A percentile compares a stretch with the other conserved stretches of the same genome.
Evolutionary conservation across 768 basidiomycete genomes (phyloP).

Genomic region (Suillus cothurnatus): DNA sequence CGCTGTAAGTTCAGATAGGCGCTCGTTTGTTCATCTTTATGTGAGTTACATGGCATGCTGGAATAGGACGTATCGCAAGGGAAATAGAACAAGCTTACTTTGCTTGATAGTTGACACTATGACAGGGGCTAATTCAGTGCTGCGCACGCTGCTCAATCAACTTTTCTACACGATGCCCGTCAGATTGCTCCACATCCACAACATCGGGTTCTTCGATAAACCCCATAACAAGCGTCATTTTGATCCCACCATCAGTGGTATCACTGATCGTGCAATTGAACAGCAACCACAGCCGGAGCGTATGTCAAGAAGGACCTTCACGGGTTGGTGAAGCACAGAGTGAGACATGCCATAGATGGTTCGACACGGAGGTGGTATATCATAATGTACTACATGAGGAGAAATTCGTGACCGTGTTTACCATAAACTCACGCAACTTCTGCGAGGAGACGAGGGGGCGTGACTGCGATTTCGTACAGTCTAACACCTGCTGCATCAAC

Average conservation of each 20-base stretch:
- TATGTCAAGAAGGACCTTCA: neutral
- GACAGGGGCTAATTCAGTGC: neutral
- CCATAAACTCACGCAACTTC: conserved; percentile 1
- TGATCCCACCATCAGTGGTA: neutral
- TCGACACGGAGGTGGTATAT: neutral
- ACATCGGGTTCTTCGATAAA: conserved; percentile 3
- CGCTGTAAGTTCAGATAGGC: neutral
- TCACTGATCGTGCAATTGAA: conserved; percentile 1
- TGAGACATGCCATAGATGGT: conserved; percentile 8
- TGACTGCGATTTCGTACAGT: conserved; percentile 11
- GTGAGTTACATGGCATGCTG: neutral
- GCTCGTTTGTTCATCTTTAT: neutral
- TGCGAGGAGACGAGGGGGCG: conserved; percentile 1
- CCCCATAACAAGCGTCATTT: conserved; percentile 4
- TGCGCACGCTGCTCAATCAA: neutral
- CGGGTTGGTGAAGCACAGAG: conserved; percentile 1
- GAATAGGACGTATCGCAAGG: neutral
- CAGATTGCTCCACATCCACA: neutral
- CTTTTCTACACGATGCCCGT: conserved; percentile 9
- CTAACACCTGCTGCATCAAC: conserved; percentile 15
- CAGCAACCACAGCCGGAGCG: neutral
- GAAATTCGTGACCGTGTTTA: neutral
- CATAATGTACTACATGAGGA: neutral
- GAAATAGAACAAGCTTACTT: neutral
- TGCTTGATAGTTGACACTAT: neutral